These are phyloP conservation scores for Penicillium palitans DNA, from an alignment of 2,329 filamentous ascomycete genomes.

Conservation along the genomic window DNA sequence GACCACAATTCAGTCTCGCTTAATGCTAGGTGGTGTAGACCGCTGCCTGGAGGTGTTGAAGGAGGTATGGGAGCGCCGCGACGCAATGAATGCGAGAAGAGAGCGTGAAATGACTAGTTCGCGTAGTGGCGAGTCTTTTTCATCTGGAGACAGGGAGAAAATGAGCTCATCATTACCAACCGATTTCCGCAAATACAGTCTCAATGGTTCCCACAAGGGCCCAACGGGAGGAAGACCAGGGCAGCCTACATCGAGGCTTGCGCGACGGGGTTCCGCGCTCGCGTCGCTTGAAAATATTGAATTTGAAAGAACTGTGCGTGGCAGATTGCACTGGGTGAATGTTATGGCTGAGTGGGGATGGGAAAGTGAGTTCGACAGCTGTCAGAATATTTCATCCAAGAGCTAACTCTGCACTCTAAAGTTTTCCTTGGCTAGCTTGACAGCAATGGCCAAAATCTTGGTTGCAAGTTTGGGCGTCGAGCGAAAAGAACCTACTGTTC, in stretches of 20 bases:
- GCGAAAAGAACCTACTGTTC: neutral
- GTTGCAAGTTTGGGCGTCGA: neutral
- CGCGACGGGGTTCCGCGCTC: slow-evolving; percentile 33
- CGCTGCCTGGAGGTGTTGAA: slow-evolving; percentile 64
- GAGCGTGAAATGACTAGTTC: neutral
- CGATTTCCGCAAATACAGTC: slow-evolving; percentile 11
- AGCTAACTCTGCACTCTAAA: neutral
- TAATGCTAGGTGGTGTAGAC: slow-evolving; percentile 68
- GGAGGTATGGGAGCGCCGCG: slow-evolving; percentile 66
- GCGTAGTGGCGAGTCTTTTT: neutral
- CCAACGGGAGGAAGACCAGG: slow-evolving; percentile 13
- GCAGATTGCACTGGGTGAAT: slow-evolving; percentile 66
- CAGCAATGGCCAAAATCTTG: neutral
- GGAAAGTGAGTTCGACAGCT: slow-evolving; percentile 57
- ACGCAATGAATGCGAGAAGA: slow-evolving; percentile 50
- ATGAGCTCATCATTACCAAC: neutral
- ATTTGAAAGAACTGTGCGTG: slow-evolving; percentile 64
- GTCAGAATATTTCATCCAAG: neutral
- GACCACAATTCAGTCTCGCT: slow-evolving; percentile 59
- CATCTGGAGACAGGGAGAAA: neutral
- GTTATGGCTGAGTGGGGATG: slow-evolving; percentile 73
- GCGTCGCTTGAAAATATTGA: slow-evolving; percentile 50
- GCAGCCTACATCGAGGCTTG: slow-evolving; percentile 10
- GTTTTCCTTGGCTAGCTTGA: slow-evolving; percentile 19
- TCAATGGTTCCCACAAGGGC: slow-evolving; percentile 30